Conservation (phyloP, 2,329 filamentous ascomycete species). For the Scolecobasidium constrictum region DNA sequence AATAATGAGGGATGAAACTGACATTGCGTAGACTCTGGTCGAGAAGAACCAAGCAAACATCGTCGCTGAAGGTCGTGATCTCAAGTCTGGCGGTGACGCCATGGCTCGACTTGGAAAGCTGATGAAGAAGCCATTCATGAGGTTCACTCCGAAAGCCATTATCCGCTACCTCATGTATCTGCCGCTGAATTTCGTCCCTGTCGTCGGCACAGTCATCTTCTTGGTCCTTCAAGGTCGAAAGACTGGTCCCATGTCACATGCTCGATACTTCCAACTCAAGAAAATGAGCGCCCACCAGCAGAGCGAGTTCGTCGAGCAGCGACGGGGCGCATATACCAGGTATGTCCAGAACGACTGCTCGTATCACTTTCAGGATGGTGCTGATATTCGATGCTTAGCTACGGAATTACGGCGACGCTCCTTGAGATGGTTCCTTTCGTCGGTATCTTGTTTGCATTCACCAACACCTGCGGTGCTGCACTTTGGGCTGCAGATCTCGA, state of each 20-base stretch:
- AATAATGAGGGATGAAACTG: neutral
- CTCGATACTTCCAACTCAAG: conserved; percentile 85
- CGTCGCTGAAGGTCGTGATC: conserved; percentile 58
- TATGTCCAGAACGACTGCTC: conserved; percentile 64
- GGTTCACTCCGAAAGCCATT: conserved; percentile 41
- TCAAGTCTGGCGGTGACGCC: conserved; percentile 41
- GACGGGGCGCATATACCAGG: conserved; percentile 64
- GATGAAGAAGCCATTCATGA: conserved; percentile 37
- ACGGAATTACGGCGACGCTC: conserved; percentile 64
- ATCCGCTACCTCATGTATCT: conserved; percentile 72
- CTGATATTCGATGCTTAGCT: conserved; percentile 17
- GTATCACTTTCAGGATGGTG: no score
- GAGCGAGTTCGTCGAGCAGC: conserved; percentile 57
- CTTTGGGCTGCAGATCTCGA: conserved; percentile 63
- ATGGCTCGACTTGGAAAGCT: conserved; percentile 42
- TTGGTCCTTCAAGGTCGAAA: conserved; percentile 56
- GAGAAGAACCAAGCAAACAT: conserved; percentile 42
- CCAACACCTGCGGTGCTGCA: conserved; percentile 79
- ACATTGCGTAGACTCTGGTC: conserved; percentile 33
- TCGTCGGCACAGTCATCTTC: conserved; percentile 76
- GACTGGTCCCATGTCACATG: conserved; percentile 42
- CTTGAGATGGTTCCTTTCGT: conserved; percentile 71
- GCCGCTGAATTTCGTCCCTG: conserved; percentile 84
- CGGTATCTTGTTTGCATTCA: conserved; percentile 72
- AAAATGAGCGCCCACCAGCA: conserved; percentile 58